Base-by-base conservation (phyloP, 306 rosid species). In the Corylus americana region DNA sequence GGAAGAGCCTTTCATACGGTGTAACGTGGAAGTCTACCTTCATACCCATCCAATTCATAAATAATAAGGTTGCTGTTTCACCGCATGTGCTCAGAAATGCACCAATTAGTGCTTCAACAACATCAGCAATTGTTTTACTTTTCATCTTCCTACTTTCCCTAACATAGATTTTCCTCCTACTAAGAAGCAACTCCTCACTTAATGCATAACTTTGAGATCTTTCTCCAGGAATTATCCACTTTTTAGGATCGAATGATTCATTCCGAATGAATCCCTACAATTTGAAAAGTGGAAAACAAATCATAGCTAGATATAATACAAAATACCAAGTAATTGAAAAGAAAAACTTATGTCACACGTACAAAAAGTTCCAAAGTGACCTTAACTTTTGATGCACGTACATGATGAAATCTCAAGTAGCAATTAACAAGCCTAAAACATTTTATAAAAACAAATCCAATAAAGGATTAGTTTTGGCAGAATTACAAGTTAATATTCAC, bases 81-180 rank as follows among this genome's bases (percentile, higher is more conserved):
- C 98, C 98, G 37, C 93, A 89, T 2, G 80, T 77, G 81, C 90
- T 88, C 39, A 94, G 97, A 78, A 78, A 87, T 20, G 91, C 98
- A 84, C 98, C 98, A 71, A 94, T 92, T 58, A 94, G 85, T 67
- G 98, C 97, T 87, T 94, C 98, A 1, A 94, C 97, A 68, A 89
- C 97, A 84, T 94, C 97, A 9, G 98, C 97, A 78, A 94, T 73
- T 44, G 77, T 71, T 81, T 92, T 92, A 1, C 76, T 71, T 78
- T 80, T 90, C 39, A 92, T 17, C 42, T 91, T 94, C 76, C 92
- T 85, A 16, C 18, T 70, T 66, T 81, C 85, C 29, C 77, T 67
- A 22, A 80, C 62, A 83, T 90, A 89, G 27, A 86, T 18, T 59
- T 79, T 89, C 20, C 55, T 71, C 27, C 8, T 71, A 9, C 51